Base-by-base conservation (phyloP, 2,329 filamentous ascomycete genomes). In the Chaetomiaceae sp. region DNA sequence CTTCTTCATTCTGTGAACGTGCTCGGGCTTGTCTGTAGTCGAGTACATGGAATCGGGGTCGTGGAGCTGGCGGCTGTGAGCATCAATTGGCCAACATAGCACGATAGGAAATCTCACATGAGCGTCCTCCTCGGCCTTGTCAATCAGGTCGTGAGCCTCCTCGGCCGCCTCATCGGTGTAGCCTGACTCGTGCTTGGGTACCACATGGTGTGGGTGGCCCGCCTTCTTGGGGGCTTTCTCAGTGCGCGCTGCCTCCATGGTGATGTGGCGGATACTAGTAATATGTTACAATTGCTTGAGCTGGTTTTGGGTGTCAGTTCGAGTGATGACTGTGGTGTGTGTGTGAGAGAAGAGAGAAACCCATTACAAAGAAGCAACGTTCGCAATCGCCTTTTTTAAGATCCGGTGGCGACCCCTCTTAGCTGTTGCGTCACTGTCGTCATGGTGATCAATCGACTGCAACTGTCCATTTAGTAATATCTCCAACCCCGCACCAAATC, bases 61-160 rank as follows among this genome's bases (percentile, higher is more conserved):
- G 37, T 60, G 59, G 25, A 62, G 56, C 58, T 61, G 20, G 11
- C 11, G 14, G 3, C 25, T 30, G 41, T 45, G 11, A 45, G 23
- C 25, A 9, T 9, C 9, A 27, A 9, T 27, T 9, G 25, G 25
- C 33, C 29, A 23, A 27, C 5, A 27, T 9, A 20, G 20, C 3
- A 46, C 11, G 21, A 7, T 13, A 27, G 20, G 5, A 13, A n/a
- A 48, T n/a, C 56, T 9, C 44, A 62, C 61, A 41, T 62, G 61
- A 2, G 61, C 59, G 36, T 60, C 55, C 44, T 62, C 59, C 52
- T 62, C 61, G 47, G 61, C 61, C n/a, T 43, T 43, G 45, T 62
- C 54, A 45, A 62, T 62, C 41, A 62, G 30, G 38, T 62, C 61
- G 48, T 62, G 61, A 32, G 51, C 54, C 44, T 62, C 61, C 43